Evolutionary conservation across 2,329 filamentous ascomycete species (phyloP).

Genomic region (Apiospora hydei): DNA sequence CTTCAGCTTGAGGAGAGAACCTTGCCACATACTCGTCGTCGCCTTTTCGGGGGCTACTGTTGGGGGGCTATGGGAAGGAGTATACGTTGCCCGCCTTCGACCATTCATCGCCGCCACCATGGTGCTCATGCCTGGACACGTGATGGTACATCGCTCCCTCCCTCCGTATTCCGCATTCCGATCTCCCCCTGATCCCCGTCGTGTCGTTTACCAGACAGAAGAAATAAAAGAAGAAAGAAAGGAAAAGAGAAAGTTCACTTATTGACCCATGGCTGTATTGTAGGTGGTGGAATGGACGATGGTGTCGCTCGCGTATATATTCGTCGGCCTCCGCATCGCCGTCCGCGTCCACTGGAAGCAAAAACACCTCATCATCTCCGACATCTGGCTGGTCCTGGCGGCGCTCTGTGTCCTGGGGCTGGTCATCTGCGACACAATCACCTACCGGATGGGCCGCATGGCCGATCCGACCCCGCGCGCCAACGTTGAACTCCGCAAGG

Average conservation of each 20-base stretch:
- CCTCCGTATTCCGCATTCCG: background rate
- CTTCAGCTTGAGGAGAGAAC: background rate
- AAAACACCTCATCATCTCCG: slow-evolving; percentile 26
- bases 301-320: slow-evolving; percentile 25
- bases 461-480: background rate
- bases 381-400: slow-evolving; percentile 26
- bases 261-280: background rate
- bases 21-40: background rate
- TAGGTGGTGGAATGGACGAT: slow-evolving; percentile 28
- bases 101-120: background rate
- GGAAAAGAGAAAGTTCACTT: background rate
- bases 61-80: background rate
- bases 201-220: background rate
- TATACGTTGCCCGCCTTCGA: background rate
- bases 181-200: background rate
- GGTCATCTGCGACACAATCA: slow-evolving; percentile 29
- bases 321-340: slow-evolving; percentile 27
- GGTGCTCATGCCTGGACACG: background rate
- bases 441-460: slow-evolving; percentile 24
- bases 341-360: slow-evolving; percentile 27
- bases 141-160: background rate
- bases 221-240: background rate
- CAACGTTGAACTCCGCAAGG: slow-evolving; percentile 16
- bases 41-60: background rate
- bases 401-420: slow-evolving; percentile 24